These are phyloP conservation scores for Saccharum spontaneum DNA, from an alignment of 176 grass and related monocot genomes.

Conservation along the genomic window DNA sequence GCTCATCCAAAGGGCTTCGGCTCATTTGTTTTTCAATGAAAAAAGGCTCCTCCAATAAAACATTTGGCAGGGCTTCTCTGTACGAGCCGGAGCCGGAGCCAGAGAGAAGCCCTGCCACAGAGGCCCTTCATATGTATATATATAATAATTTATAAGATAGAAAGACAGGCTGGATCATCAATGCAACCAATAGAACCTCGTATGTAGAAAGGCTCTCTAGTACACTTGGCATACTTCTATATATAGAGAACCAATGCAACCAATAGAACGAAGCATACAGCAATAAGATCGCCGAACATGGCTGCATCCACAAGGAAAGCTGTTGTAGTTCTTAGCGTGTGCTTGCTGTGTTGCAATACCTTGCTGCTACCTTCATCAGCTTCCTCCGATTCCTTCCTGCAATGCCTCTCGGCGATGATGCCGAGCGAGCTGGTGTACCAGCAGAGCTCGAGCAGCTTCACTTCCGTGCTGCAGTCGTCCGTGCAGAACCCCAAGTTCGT, in stretches of 20 bases:
- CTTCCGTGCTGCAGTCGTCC: slow-evolving; percentile 38
- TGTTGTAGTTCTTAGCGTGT: not conserved
- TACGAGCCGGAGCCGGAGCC: too few relatives aligned
- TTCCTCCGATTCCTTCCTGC: slow-evolving; percentile 35
- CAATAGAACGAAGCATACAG: not conserved
- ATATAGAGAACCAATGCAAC: not conserved
- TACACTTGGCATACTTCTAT: not conserved
- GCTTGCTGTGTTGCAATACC: not conserved
- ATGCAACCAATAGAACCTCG: too few relatives aligned
- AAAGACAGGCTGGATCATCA: too few relatives aligned
- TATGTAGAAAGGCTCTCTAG: not conserved
- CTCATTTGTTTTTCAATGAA: too few relatives aligned
- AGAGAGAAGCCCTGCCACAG: too few relatives aligned
- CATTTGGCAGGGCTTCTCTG: too few relatives aligned
- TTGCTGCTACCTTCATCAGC: not conserved
- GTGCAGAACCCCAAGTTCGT: slow-evolving; percentile 52
- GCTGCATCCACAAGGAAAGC: not conserved
- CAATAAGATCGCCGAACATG: not conserved
- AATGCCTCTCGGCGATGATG: slow-evolving; percentile 21
- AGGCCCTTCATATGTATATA: too few relatives aligned
- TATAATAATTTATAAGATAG: too few relatives aligned
- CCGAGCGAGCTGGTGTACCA: slow-evolving; percentile 26
- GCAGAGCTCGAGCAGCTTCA: slow-evolving; percentile 28
- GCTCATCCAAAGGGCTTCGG: too few relatives aligned
- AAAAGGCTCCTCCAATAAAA: too few relatives aligned